These are phyloP conservation scores for Thielaviopsis euricoi DNA, from an alignment of 2,329 filamentous ascomycete genomes.

Conservation along the genomic window DNA sequence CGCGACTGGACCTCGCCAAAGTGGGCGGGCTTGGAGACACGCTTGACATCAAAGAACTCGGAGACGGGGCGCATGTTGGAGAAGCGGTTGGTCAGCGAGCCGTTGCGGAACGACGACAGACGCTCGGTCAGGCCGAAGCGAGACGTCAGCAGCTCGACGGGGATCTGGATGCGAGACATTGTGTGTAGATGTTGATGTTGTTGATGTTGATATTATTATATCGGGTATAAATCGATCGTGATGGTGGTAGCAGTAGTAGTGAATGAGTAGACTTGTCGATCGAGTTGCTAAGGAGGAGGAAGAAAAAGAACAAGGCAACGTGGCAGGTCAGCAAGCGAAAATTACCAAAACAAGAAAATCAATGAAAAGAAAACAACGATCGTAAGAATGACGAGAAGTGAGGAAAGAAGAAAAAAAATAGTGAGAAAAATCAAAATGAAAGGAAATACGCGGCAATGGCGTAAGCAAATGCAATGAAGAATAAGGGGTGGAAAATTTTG, in stretches of 20 bases:
- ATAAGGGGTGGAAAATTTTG: background rate
- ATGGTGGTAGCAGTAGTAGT: too few species aligned
- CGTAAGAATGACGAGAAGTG: conserved; percentile 1
- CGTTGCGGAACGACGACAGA: conserved; percentile 67
- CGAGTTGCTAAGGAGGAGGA: background rate
- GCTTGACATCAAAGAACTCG: conserved; percentile 94
- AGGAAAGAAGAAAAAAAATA: background rate
- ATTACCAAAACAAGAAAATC: conserved; percentile 3
- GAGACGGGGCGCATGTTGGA: conserved; percentile 79
- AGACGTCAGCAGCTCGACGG: conserved; percentile 79
- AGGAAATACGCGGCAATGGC: background rate
- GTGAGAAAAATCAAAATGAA: background rate
- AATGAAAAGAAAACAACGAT: conserved; percentile 2
- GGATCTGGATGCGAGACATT: conserved; percentile 86
- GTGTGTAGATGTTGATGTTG: conserved; percentile 7
- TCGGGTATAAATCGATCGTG: background rate
- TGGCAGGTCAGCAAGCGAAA: conserved; percentile 1
- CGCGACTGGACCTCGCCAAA: conserved; percentile 80
- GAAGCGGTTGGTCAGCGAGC: conserved; percentile 67
- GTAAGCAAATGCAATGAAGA: background rate
- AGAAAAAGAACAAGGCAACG: conserved; percentile 7
- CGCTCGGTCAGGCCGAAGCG: conserved; percentile 74
- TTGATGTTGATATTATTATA: background rate
- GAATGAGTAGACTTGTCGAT: too few species aligned
- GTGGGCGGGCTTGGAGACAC: conserved; percentile 82